Base-by-base conservation (phyloP, 2,329 filamentous ascomycete genomes). In the Colletotrichum somersetense region DNA sequence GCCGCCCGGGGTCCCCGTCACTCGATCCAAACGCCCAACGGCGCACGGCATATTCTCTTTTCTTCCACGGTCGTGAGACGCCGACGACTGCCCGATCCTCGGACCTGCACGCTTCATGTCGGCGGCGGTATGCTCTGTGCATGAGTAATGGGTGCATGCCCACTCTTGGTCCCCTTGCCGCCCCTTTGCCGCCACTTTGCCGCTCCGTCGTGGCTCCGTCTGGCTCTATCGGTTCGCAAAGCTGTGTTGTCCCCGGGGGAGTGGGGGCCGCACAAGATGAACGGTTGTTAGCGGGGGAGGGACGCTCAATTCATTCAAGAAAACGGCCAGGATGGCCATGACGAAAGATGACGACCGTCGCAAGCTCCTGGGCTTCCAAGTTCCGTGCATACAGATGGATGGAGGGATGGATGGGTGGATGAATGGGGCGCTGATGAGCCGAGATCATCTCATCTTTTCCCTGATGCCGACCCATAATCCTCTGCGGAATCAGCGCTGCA, bases 51-150 rank as follows among this genome's bases (percentile, higher is more conserved):
- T 42, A 66, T 50, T 44, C 40, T 50, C 56, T 48, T 69, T 61
- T 61, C 53, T 69, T 56, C 46, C 48, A 69, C 42, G 8, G 61
- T 64, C 55, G 53, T 66, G 55, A 52, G 61, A 65, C 56, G 62
- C 67, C 62, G 66, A 55, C 67, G 10, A 52, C 61, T 66, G 71
- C 57, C 67, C 71, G 62, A 66, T 73, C 50, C 67, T 71, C 71
- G 56, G 62, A 73, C 67, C 69, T 52, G 56, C 56, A 62, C 52
- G 69, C 69, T 59, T 68, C 69, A 62, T 67, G 59, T 62, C 62
- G 38, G 48, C 46, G 48, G 30, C 61, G 61, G 38, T 30, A 50
- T 52, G 61, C 66, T 56, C 53, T 23, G 53, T 42, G 66, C 70
- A 63, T 61, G 70, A 72, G 59, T 69, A 72, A 70, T 70, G 70